phyloP scores from a whole-genome alignment of 805 yeast genomes.

The Lipomyces spencermartinsiae region DNA sequence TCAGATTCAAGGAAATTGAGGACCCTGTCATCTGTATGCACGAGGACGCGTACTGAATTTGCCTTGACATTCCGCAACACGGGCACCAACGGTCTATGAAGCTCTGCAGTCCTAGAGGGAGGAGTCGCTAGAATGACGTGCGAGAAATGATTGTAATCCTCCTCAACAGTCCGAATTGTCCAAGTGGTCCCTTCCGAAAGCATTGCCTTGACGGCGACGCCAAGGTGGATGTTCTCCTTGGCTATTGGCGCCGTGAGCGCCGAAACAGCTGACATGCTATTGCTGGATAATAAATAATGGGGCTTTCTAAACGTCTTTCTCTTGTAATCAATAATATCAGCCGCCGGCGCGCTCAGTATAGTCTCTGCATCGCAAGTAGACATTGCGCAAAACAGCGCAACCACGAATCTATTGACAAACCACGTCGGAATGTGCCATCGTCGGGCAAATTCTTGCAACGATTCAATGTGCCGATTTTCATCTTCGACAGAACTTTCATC shows the following conservation, averaged over 20 bases:
- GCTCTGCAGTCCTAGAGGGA: constrained; percentile 15
- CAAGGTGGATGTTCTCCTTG: constrained; percentile 28
- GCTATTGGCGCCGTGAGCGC: constrained; percentile 25
- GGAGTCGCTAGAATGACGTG: constrained; percentile 33
- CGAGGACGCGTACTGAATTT: constrained; percentile 25
- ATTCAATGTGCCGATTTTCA: constrained; percentile 15
- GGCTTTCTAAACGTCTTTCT: constrained; percentile 28
- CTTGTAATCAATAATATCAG: constrained; percentile 34
- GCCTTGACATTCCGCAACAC: constrained; percentile 21
- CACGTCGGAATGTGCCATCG: constrained; percentile 27
- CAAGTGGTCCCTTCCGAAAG: constrained; percentile 28
- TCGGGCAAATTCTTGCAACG: constrained; percentile 20
- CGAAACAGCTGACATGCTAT: constrained; percentile 27
- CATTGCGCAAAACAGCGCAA: constrained; percentile 31
- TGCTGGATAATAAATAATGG: constrained; percentile 26
- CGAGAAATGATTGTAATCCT: constrained; percentile 20
- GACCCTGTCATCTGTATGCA: constrained; percentile 33
- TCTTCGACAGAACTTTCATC: constrained; percentile 12
- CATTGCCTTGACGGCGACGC: constrained; percentile 21
- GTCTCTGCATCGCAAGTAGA: constrained; percentile 23
- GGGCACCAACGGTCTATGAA: constrained; percentile 18
- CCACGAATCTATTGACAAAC: constrained; percentile 26
- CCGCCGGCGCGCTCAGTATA: constrained; percentile 29
- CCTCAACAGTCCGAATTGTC: constrained; percentile 22
- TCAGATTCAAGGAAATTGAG: constrained; percentile 16